phyloP scores from a whole-genome alignment of 1,284 basidiomycete species.

The Pyrrhoderma lamaoense region DNA sequence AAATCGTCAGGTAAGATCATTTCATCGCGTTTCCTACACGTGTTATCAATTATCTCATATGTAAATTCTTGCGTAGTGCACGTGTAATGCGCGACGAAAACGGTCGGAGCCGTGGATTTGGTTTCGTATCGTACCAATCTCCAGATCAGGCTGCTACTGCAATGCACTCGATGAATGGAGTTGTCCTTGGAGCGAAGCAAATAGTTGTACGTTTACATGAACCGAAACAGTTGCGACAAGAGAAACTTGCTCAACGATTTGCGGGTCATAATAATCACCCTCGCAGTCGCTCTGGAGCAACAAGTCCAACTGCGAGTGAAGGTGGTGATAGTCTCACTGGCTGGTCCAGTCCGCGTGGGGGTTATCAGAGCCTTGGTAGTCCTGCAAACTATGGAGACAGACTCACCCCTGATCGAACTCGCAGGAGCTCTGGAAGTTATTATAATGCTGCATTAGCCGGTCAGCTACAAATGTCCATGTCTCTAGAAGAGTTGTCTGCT shows the following conservation, averaged over 20 bases:
- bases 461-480: conserved; percentile 70
- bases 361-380: conserved; percentile 25
- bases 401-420: conserved; percentile 60
- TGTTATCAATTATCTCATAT: not conserved
- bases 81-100: conserved; percentile 88
- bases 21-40: conserved; percentile 12
- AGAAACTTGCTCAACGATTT: conserved; percentile 79
- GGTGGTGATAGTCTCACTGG: conserved; percentile 64
- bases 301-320: conserved; percentile 73
- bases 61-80: conserved; percentile 45
- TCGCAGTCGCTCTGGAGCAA: conserved; percentile 68
- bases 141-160: conserved; percentile 76
- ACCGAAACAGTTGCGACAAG: conserved; percentile 81
- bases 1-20: conserved; percentile 64
- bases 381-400: conserved; percentile 31
- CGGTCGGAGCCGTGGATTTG: conserved; percentile 84
- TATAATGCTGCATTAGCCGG: conserved; percentile 74
- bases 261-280: conserved; percentile 59
- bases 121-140: conserved; percentile 87
- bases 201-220: conserved; percentile 85
- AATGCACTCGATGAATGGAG: conserved; percentile 74
- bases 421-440: conserved; percentile 76
- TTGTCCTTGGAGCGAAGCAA: conserved; percentile 62
- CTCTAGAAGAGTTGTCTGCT: conserved; percentile 71
- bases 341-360: conserved; percentile 65